These are phyloP conservation scores for Penicillium cinerascens DNA, from an alignment of 495 filamentous ascomycete genomes.

Conservation along the genomic window DNA sequence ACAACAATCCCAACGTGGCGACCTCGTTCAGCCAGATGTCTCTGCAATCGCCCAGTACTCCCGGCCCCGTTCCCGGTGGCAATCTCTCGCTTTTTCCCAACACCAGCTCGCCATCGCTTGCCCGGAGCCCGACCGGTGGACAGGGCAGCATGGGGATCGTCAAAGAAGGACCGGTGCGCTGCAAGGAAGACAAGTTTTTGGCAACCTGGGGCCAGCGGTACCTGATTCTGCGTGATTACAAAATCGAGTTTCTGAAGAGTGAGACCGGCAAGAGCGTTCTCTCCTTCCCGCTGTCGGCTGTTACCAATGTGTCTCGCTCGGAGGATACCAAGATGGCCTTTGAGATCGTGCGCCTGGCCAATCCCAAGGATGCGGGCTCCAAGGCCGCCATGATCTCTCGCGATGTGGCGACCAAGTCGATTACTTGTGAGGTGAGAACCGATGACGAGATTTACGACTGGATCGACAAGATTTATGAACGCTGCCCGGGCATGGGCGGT, in stretches of 20 bases:
- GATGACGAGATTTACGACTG: constrained; percentile 97
- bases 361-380: constrained; percentile 57
- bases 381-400: constrained; percentile 57
- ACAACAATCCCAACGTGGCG: constrained; percentile 64
- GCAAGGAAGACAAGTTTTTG: constrained; percentile 83
- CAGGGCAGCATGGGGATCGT: constrained; percentile 68
- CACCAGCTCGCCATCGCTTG: constrained; percentile 64
- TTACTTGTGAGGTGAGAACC: constrained; percentile 85
- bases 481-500: constrained; percentile 94
- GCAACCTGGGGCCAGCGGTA: constrained; percentile 89
- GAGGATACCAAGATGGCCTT: constrained; percentile 86
- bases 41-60: constrained; percentile 64
- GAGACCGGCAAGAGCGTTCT: constrained; percentile 79
- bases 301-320: constrained; percentile 78
- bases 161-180: constrained; percentile 82
- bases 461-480: constrained; percentile 95
- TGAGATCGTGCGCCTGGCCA: constrained; percentile 74
- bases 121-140: constrained; percentile 56
- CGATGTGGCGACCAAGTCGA: constrained; percentile 74
- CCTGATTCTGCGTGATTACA: constrained; percentile 81
- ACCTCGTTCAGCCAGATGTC: constrained; percentile 75
- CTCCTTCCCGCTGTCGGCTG: constrained; percentile 76
- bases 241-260: constrained; percentile 87
- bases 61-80: constrained; percentile 34
- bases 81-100: constrained; percentile 53